A percentile compares a stretch with the other conserved stretches of the same genome.
Conservation (phyloP, 192 early-diverging fungal species). For the Umbelopsis sp. region DNA sequence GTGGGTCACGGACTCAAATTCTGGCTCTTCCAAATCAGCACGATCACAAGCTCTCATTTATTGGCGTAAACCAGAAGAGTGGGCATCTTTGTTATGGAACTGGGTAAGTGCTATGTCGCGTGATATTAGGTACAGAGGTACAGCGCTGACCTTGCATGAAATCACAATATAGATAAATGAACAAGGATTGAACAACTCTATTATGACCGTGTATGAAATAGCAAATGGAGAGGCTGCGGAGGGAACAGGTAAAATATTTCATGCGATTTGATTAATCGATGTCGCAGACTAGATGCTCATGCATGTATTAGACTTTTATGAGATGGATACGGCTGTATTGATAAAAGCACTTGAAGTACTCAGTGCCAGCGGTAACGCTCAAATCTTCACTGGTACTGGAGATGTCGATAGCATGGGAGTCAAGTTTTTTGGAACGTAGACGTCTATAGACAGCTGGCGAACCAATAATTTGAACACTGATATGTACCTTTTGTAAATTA, state of each 20-base stretch:
- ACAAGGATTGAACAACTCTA: slow-evolving; percentile 72
- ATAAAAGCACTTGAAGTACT: slow-evolving; percentile 80
- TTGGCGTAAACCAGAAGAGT: slow-evolving; percentile 91
- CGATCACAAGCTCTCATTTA: slow-evolving; percentile 69
- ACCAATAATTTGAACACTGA: neutral
- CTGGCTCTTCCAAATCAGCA: slow-evolving; percentile 40
- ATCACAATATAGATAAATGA: slow-evolving; percentile 54
- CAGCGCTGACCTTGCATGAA: neutral
- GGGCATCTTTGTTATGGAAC: slow-evolving; percentile 78
- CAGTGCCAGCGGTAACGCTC: slow-evolving; percentile 80
- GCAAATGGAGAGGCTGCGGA: slow-evolving; percentile 80
- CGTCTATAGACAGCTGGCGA: neutral
- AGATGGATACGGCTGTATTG: slow-evolving; percentile 69
- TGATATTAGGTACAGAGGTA: neutral
- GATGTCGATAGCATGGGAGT: slow-evolving; percentile 77
- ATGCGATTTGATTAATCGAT: neutral
- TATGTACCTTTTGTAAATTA: too few species aligned
- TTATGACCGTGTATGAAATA: slow-evolving; percentile 89
- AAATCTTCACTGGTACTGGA: slow-evolving; percentile 68
- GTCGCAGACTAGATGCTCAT: neutral
- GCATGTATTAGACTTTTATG: slow-evolving; percentile 73
- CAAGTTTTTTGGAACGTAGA: slow-evolving; percentile 69
- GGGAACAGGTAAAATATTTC: slow-evolving; percentile 62
- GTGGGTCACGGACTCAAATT: slow-evolving; percentile 49
- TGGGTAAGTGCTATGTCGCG: slow-evolving; percentile 63